A percentile compares a stretch with the other conserved stretches of the same genome.
These are phyloP conservation scores for Tuctoria greenei DNA, from an alignment of 176 grass and related monocot genomes.

Conservation along the genomic window DNA sequence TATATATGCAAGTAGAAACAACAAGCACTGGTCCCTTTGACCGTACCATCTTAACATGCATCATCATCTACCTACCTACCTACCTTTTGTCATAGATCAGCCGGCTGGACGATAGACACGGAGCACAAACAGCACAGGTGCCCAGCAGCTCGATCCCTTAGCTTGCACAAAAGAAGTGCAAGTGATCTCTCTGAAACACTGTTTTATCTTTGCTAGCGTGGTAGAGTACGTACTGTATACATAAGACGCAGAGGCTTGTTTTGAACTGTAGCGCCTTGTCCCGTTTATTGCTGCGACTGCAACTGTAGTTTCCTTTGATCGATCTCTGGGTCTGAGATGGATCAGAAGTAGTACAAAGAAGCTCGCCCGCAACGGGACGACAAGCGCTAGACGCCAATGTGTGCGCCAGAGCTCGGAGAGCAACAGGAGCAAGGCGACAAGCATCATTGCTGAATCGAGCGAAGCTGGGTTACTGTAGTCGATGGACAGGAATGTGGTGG, in stretches of 20 bases:
- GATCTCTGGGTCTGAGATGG: neutral
- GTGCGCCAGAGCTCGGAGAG: constrained; percentile 7
- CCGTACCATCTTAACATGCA: neutral
- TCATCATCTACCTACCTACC: neutral
- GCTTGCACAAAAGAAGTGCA: neutral
- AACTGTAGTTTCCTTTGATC: constrained; percentile 17
- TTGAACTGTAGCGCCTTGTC: constrained; percentile 41
- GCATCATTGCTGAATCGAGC: neutral
- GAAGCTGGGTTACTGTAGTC: constrained; percentile 23
- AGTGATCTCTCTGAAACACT: neutral
- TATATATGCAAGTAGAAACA: neutral
- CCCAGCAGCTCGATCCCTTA: neutral
- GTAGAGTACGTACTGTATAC: neutral
- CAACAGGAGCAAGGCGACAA: constrained; percentile 51
- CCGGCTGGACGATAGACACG: neutral
- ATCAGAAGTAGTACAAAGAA: neutral
- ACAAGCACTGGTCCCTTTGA: neutral
- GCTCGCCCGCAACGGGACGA: constrained; percentile 36
- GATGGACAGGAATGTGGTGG: constrained; percentile 14
- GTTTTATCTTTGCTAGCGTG: neutral
- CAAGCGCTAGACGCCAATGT: constrained; percentile 32
- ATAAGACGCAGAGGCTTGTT: neutral
- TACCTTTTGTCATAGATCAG: neutral
- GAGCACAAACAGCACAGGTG: neutral
- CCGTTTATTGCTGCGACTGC: constrained; percentile 12